Evolutionary conservation across 2,329 filamentous ascomycete genomes (phyloP).

Genomic region (Fusarium gaditjirri): DNA sequence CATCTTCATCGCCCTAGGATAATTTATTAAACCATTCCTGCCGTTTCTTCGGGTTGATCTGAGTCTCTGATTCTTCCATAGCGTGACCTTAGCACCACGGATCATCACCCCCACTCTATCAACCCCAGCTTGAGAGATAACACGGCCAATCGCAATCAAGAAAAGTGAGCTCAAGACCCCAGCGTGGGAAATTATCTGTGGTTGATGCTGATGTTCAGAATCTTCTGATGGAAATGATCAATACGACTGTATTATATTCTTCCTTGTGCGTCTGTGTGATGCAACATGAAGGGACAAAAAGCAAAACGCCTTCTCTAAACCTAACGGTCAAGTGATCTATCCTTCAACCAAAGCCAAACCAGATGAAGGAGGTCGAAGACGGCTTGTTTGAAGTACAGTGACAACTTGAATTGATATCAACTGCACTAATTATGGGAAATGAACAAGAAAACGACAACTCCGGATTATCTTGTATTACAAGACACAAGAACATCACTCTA

Average conservation of each 20-base stretch:
- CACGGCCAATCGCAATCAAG: constrained; percentile 26
- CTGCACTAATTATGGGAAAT: constrained; percentile 18
- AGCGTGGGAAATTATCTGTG: constrained; percentile 44
- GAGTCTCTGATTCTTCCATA: constrained; percentile 8
- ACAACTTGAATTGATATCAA: background rate
- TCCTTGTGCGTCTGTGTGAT: background rate
- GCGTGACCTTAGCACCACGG: constrained; percentile 15
- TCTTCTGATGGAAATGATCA: constrained; percentile 3
- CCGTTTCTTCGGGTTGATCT: constrained; percentile 8
- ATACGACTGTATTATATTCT: background rate
- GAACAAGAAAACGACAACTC: constrained; percentile 1
- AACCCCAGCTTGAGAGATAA: constrained; percentile 18
- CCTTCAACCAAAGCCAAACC: background rate
- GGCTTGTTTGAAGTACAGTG: background rate
- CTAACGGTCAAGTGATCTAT: background rate
- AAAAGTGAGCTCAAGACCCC: constrained; percentile 22
- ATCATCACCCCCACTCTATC: constrained; percentile 21
- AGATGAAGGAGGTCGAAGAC: background rate
- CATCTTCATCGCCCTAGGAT: background rate
- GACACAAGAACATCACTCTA: background rate
- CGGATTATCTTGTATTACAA: constrained; percentile 2
- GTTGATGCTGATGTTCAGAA: constrained; percentile 4
- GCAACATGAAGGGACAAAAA: constrained; percentile 14
- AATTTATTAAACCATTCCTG: constrained; percentile 20
- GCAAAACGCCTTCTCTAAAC: constrained; percentile 17